Conservation (phyloP, 495 filamentous ascomycete species). For the Xylaria curta region DNA sequence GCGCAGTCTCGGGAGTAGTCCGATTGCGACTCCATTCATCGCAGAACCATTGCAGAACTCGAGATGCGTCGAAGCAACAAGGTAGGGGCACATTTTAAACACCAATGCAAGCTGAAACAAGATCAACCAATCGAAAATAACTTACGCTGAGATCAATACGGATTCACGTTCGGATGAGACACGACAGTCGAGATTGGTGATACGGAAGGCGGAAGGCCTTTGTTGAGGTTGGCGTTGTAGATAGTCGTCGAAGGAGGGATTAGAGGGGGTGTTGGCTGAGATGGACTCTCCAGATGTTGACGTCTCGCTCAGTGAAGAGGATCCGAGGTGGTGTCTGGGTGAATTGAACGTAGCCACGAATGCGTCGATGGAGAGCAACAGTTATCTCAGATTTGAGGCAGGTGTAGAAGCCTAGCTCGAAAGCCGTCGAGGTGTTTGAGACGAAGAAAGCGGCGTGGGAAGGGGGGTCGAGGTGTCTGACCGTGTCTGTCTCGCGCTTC, state of each 20-base stretch:
- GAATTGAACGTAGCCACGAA: slow-evolving; percentile 25
- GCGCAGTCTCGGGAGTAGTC: not conserved
- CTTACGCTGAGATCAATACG: not conserved
- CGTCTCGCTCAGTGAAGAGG: slow-evolving; percentile 32
- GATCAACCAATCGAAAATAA: not conserved
- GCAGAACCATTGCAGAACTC: not conserved
- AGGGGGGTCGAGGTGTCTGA: not conserved
- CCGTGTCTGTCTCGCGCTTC: not conserved
- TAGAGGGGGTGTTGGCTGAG: slow-evolving; percentile 6
- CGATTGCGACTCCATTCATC: not conserved
- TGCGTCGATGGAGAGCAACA: slow-evolving; percentile 25
- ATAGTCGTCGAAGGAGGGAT: slow-evolving; percentile 2
- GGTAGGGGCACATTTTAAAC: not conserved
- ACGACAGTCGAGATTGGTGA: not conserved
- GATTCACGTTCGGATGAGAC: not conserved
- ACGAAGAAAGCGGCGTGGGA: slow-evolving; percentile 1
- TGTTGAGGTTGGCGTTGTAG: not conserved
- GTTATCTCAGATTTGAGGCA: slow-evolving; percentile 18
- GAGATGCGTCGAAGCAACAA: not conserved
- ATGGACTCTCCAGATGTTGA: slow-evolving; percentile 27
- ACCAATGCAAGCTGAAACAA: not conserved
- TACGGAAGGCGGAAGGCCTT: not conserved
- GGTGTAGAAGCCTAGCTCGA: not conserved
- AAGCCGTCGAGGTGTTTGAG: not conserved
- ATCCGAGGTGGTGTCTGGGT: slow-evolving; percentile 25